Base-by-base conservation (phyloP, 2,329 filamentous ascomycete genomes). In the Aspergillus carbonarius region DNA sequence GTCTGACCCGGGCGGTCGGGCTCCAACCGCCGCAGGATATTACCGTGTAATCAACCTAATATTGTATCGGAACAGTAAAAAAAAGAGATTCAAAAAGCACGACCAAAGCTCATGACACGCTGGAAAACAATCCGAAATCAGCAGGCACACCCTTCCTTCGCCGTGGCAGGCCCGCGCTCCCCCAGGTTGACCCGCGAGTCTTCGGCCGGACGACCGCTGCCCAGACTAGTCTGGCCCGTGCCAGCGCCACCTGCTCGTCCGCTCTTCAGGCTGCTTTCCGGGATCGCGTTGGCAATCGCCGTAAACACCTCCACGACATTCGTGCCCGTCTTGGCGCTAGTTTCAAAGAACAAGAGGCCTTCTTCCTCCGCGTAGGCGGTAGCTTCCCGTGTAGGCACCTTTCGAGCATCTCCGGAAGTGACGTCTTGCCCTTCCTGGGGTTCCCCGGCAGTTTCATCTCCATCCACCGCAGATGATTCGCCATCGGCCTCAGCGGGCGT, bases 251-350 rank as follows among this genome's bases (percentile, higher is more conserved):
- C 81, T n/a, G 90, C 90, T 67, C 92, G 86, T 34, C 90, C 85
- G 52, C 89, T 93, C 85, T 98, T 98, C 74, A 98, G 81, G 63
- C 92, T 96, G 54, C 92, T 96, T 82, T 99, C 95, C 1, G 95
- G 95, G 70, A 99, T 99, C 40, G 93, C 92, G 73, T 98, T 98
- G 60, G 95, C 95, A 73, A 99, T 99, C 32, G 95, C 95, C 47
- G 93, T 97, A 74, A 99, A 99, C 32, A 99, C 95, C 69, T 97
- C 93, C 54, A 89, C 87, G 39, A 99, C 95, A 75, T 97, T 97
- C 72, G 90, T 85, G 25, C 95, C 95, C 4, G 92, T 95, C 87
- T 99, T 99, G 49, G 95, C 95, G 74, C 91, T 96, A 15, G 95
- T 99, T 82, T 99, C 95, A 75, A 97, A 98, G 81, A 99, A 99